Base-by-base conservation (phyloP, 2,329 filamentous ascomycete genomes). In the Diaporthe australafricana region DNA sequence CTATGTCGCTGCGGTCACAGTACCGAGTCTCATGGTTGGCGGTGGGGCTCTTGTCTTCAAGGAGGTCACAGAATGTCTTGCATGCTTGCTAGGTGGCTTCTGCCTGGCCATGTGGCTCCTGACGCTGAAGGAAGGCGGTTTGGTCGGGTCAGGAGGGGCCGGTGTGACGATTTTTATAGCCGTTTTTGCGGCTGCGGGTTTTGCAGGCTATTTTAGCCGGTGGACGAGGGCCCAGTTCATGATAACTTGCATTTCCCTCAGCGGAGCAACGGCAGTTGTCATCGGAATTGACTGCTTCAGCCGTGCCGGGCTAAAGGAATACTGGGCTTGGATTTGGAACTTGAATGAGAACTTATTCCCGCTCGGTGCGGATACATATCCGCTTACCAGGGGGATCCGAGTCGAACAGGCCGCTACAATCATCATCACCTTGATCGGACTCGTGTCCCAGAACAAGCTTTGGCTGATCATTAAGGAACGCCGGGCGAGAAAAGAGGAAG, bases 281-380 rank as follows among this genome's bases (percentile, higher is more conserved):
- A 82, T 98, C 2, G 96, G 96, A 2, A 93, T 98, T 71, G 96
- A 98, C 80, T 97, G 94, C 81, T 97, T 96, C 77, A 96, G 92
- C 77, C 87, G 91, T 74, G 94, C 95, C n/a, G 96, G 96, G 0
- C 84, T 97, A 77, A 98, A 98, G 81, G 96, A 98, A 80, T 98
- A 98, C 76, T 98, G 96, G 96, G 88, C 94, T 7, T 98, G 97
- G 80, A 87, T 97, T 47, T 98, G 96, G 96, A 85, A 84, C 56
- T 82, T 98, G 48, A 98, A 98, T 80, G 85, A 90, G 52, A 87
- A 93, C 65, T 84, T 95, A 0, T 98, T 98, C 77, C 95, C 95
- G 0, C 83, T 94, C 2, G 88, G 90, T 47, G 92, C 93, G 1
- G 86, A 87, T 60, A 94, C 93, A 0, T 98, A 97, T 79, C 96